Conservation (phyloP, 495 filamentous ascomycete genomes). For the Penicillium lividum region DNA sequence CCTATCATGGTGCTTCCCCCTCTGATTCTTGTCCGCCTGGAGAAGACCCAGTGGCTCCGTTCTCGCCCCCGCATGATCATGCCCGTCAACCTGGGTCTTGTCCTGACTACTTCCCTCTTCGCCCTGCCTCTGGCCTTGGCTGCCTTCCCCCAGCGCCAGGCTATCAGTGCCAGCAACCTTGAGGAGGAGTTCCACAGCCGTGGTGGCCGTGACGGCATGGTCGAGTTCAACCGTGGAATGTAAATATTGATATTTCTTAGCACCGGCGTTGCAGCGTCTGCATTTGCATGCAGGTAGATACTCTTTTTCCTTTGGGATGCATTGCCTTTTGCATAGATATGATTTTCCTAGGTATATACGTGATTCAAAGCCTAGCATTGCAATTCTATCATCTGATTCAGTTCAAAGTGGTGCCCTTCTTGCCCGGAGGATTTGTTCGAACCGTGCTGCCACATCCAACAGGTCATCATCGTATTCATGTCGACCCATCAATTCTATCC, state of each 20-base stretch:
- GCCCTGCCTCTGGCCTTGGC: constrained; percentile 77
- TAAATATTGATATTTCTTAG: constrained; percentile 36
- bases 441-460: constrained; percentile 48
- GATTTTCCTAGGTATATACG: background rate
- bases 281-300: constrained; percentile 11
- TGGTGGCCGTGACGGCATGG: constrained; percentile 72
- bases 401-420: constrained; percentile 45
- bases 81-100: constrained; percentile 80
- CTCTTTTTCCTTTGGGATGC: background rate
- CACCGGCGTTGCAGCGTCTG: constrained; percentile 11
- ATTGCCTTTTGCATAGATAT: background rate
- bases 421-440: constrained; percentile 43
- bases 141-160: constrained; percentile 89
- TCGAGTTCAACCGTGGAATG: constrained; percentile 92
- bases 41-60: constrained; percentile 74
- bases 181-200: constrained; percentile 81
- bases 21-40: constrained; percentile 77
- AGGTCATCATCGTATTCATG: constrained; percentile 54
- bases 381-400: background rate
- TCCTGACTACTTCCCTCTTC: constrained; percentile 77
- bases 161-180: constrained; percentile 66
- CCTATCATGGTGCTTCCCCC: constrained; percentile 97
- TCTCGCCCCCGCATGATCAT: constrained; percentile 67
- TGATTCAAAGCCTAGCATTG: background rate
- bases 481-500: constrained; percentile 63